Evolutionary conservation across 2,329 filamentous ascomycete genomes (phyloP), one percentile per base, ranked within the genome.

Genomic region (Fusarium incarnatum): DNA sequence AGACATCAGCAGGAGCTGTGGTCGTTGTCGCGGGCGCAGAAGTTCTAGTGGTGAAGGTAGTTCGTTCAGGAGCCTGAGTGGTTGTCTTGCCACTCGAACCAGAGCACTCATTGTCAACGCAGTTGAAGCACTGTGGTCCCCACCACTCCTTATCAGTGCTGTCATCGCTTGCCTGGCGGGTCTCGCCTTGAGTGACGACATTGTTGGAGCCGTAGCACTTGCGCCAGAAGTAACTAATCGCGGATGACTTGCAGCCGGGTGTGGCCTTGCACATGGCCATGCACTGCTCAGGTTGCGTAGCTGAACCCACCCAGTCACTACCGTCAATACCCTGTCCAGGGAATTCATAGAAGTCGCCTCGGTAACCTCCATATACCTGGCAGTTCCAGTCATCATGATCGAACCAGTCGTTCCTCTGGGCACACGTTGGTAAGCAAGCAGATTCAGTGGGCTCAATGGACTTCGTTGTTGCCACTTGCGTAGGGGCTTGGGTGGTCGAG

Each of bases 201-300:
- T 23, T 53, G n/a, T 42, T 53, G 44, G 37, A 42, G n/a, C 50
- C 50, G 2, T 53, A 53, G 37, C 50, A 53, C 15, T 53, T 53
- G 50, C 37, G 25, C 25, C 23, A 28, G 4, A 5, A 12, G 23
- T n/a, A 42, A 27, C n/a, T 53, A 16, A 30, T 20, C 10, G 18
- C 49, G 8, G n/a, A 18, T 22, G 49, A 42, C 15, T 42, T 53
- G 10, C 50, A 53, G 3, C n/a, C 25, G 2, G 25, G 37, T 2
- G n/a, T 22, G 6, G 37, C 1, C 25, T 30, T 30, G 2, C 50
- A 53, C 18, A 53, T 22, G 18, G n/a, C 37, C 37, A 42, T 53
- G 6, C 49, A 53, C 13, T 53, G 5, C 40, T 42, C 49, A 30
- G 49, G 49, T 12, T 53, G 22, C 18, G 11, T 37, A 37, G 34